Conservation (phyloP, 257 asterid species). For the Perilla frutescens region DNA sequence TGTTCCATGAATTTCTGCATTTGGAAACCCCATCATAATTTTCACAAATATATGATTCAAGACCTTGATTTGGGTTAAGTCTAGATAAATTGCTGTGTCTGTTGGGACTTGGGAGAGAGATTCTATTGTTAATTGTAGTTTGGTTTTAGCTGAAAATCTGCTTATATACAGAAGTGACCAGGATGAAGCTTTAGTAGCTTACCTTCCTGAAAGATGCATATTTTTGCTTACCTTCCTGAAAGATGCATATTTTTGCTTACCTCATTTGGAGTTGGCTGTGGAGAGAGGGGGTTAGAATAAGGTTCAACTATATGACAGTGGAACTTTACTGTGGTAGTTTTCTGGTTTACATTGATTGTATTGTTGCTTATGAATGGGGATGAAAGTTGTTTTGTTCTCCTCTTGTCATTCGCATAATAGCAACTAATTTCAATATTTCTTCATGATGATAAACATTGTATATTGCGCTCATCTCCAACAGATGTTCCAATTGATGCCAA, state of each 20-base stretch:
- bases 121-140: not conserved
- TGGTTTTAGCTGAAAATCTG: not conserved
- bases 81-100: not conserved
- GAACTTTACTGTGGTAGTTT: too few species aligned
- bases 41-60: not conserved
- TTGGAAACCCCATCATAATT: not conserved
- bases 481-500: conserved; percentile 91
- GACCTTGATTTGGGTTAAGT: not conserved
- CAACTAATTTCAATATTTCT: not conserved
- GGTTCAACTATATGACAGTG: not conserved
- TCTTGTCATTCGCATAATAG: not conserved
- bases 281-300: too few species aligned
- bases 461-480: conserved; percentile 30
- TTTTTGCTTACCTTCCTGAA: not conserved
- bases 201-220: not conserved
- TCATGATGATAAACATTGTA: not conserved
- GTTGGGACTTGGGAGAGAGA: not conserved
- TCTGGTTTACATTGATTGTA: not conserved
- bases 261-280: not conserved
- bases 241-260: not conserved
- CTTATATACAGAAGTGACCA: not conserved
- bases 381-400: not conserved
- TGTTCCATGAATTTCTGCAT: not conserved
- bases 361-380: not conserved
- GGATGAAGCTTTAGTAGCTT: not conserved